Evolutionary conservation across 345 rosid genomes (phyloP), one percentile per base, ranked within the genome.

Genomic region (Carallia brachiata): DNA sequence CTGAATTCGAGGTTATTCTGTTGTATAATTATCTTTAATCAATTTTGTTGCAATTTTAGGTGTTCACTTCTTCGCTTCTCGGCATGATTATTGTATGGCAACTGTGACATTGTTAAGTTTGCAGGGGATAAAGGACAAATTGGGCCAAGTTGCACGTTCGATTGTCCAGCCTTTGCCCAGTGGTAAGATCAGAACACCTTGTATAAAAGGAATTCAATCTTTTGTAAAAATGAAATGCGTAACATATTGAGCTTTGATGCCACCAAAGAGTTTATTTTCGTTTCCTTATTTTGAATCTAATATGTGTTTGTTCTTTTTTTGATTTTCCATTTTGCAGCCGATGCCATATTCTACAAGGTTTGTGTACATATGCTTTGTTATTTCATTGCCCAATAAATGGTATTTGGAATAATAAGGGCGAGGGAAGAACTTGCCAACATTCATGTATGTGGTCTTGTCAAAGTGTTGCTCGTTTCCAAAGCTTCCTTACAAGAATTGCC

Each of bases 261-360:
- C 2, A 30, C 57, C 30, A 4, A 36, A n/a, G 17, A 40, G 54
- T 53, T 62, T 7, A 15, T 68, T 73, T 70, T 76, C 56, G 9
- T 76, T 67, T 75, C 62, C 36, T 39, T 23, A 36, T 18, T 31
- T 12, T 17, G 18, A 36, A 36, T 48, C 67, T 75, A 37, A 70
- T 61, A 23, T 15, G 40, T 1, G 28, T 73, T 62, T 64, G 74
- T 61, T 82, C 62, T 39, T 52, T 67, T 69, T 77, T 89, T 13
- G 48, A 40, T 12, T 23, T 23, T 28, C 30, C 59, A 15, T 23
- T 23, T 30, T 23, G 83, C 97, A 90, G 97, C 79, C 68, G 96
- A 80, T 75, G 68, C 73, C 13, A 73, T 86, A 77, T 88, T 81
- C 82, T 92, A 84, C 79, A 90, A 90, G 99, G 99, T 91, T 61